Evolutionary conservation across 257 asterid genomes (phyloP).

Genomic region (Salvia splendens): DNA sequence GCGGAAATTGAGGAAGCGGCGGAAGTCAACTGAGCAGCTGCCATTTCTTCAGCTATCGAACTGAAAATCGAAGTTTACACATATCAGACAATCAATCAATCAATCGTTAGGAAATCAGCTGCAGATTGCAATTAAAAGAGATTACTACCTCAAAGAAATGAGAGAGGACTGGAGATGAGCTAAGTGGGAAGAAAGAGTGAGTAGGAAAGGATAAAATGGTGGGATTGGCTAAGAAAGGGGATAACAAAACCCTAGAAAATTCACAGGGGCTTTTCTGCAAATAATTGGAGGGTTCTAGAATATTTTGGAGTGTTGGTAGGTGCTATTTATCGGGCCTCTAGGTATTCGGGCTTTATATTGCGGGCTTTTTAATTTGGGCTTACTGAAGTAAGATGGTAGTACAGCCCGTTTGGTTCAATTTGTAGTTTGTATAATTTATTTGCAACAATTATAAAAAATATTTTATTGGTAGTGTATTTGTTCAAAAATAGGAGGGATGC

Average conservation of each 20-base stretch:
- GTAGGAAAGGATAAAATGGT: constrained; percentile 1
- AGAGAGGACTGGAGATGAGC: neutral
- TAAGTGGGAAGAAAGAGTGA: constrained; percentile 1
- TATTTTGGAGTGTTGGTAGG: constrained; percentile 12
- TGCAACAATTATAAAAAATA: too few relatives aligned
- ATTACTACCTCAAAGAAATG: constrained; percentile 1
- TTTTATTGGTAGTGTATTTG: too few relatives aligned
- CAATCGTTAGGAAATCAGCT: neutral
- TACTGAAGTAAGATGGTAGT: neutral
- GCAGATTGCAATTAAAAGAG: too few relatives aligned
- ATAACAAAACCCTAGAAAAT: constrained; percentile 69
- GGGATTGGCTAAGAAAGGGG: constrained; percentile 31
- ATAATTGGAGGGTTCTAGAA: constrained; percentile 53
- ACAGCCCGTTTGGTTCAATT: too few relatives aligned
- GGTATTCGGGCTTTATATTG: too few relatives aligned
- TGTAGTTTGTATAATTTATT: too few relatives aligned
- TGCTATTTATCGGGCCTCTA: too few relatives aligned
- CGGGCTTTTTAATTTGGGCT: neutral
- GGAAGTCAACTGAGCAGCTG: constrained; percentile 65
- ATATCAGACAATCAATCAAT: neutral
- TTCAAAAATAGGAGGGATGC: too few relatives aligned
- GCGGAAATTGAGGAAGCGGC: constrained; percentile 76
- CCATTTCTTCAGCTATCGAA: constrained; percentile 56
- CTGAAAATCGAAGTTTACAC: neutral
- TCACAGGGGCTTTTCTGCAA: constrained; percentile 40